Conservation (phyloP, 345 rosid species). For the Rubroshorea leprosula region DNA sequence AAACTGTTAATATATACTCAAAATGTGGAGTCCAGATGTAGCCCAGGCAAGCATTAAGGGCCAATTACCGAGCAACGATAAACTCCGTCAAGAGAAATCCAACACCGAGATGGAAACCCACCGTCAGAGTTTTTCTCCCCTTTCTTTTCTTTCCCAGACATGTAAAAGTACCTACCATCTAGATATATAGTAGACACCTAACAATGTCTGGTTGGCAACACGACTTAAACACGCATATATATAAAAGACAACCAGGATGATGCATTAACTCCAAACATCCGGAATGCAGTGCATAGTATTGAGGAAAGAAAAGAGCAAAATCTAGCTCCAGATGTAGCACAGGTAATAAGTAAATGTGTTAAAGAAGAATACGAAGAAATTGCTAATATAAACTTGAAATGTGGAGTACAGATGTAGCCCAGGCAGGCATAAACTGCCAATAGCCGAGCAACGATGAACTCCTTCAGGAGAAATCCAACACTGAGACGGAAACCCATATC, state of each 20-base stretch:
- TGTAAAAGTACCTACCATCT: neutral
- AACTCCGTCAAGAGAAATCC: neutral
- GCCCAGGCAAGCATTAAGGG: neutral
- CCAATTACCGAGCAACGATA: neutral
- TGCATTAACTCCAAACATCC: too few relatives aligned
- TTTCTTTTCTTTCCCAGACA: neutral
- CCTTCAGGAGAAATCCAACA: neutral
- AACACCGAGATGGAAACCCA: neutral
- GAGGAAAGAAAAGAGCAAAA: too few relatives aligned
- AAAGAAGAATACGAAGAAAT: too few relatives aligned
- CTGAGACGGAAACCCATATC: neutral
- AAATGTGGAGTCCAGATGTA: neutral
- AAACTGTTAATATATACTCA: too few relatives aligned
- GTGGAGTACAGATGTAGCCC: neutral
- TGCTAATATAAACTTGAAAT: too few relatives aligned
- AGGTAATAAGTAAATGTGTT: too few relatives aligned
- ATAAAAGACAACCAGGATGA: neutral
- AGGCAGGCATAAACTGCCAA: neutral
- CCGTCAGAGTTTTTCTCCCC: neutral
- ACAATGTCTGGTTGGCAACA: neutral
- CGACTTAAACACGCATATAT: neutral
- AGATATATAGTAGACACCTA: neutral
- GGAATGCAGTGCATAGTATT: too few relatives aligned
- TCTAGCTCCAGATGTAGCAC: too few relatives aligned
- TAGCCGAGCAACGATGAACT: neutral